Conservation (phyloP, 2,329 filamentous ascomycete species). For the Sordariomycetes sp. region DNA sequence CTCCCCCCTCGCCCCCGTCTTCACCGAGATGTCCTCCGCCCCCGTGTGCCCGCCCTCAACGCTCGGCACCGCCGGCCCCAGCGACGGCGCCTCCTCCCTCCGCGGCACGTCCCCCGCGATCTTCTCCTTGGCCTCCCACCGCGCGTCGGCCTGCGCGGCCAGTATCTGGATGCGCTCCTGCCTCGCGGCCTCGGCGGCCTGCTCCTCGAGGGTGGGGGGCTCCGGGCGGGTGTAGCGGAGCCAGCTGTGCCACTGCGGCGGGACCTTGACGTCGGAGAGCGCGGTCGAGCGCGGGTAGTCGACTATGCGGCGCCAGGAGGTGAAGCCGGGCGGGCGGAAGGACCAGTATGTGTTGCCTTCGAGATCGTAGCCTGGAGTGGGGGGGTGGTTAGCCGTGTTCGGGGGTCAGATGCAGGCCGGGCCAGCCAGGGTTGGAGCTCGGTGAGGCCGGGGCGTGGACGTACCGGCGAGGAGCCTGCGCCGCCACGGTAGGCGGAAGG, state of each 20-base stretch:
- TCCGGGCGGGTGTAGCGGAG: slow-evolving; percentile 46
- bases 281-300: slow-evolving; percentile 44
- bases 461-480: slow-evolving; percentile 51
- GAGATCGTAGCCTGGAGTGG: slow-evolving; percentile 46
- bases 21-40: background rate
- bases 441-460: slow-evolving; percentile 10
- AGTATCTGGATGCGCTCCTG: slow-evolving; percentile 42
- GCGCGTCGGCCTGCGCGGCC: slow-evolving; percentile 50
- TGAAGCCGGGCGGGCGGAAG: slow-evolving; percentile 34
- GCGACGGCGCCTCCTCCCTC: slow-evolving; percentile 9
- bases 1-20: background rate
- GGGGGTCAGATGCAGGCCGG: background rate
- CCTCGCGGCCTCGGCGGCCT: slow-evolving; percentile 39
- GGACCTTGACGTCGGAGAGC: slow-evolving; percentile 43
- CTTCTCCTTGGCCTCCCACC: slow-evolving; percentile 51
- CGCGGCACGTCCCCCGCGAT: slow-evolving; percentile 27
- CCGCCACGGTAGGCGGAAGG: slow-evolving; percentile 52
- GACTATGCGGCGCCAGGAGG: slow-evolving; percentile 49
- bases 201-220: slow-evolving; percentile 47
- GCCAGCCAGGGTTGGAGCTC: background rate
- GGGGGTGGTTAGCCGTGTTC: background rate
- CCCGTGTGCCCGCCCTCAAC: slow-evolving; percentile 2
- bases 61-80: slow-evolving; percentile 5
- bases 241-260: slow-evolving; percentile 60
- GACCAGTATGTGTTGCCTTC: slow-evolving; percentile 61